Percentiles rank a stretch among this genome's conserved stretches.
Conservation (phyloP, 179 eudicot species). For the Drosera spatulata region DNA sequence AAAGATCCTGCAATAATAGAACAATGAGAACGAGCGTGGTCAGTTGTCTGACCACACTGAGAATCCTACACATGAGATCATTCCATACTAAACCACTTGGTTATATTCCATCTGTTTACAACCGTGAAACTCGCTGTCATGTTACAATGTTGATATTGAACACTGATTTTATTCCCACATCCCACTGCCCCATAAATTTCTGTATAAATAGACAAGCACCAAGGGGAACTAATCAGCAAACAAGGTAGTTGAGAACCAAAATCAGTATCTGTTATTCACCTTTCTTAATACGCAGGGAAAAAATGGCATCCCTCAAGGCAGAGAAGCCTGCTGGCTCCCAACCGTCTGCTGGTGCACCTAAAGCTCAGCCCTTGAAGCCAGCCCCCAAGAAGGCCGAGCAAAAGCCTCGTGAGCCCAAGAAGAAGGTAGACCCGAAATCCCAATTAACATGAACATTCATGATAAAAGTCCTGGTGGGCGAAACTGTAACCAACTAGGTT, state of each 20-base stretch:
- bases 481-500: no score
- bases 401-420: constrained; percentile 32
- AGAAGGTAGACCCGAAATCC: constrained; percentile 15
- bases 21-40: no score
- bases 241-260: background rate
- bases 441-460: background rate
- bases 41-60: no score
- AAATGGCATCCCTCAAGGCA: constrained; percentile 28
- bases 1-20: no score
- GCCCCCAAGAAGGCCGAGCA: constrained; percentile 21
- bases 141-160: no score
- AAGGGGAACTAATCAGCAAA: background rate
- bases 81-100: no score
- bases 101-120: no score
- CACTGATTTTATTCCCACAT: background rate
- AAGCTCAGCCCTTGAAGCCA: constrained; percentile 22
- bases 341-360: constrained; percentile 5
- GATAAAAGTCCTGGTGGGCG: background rate
- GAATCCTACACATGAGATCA: no score
- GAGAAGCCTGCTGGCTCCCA: constrained; percentile 25
- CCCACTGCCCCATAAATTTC: background rate
- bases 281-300: background rate
- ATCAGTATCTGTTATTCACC: background rate
- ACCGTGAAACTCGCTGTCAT: no score
- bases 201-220: background rate